Base-by-base conservation (phyloP, 306 rosid genomes). In the Medicago ruthenica region DNA sequence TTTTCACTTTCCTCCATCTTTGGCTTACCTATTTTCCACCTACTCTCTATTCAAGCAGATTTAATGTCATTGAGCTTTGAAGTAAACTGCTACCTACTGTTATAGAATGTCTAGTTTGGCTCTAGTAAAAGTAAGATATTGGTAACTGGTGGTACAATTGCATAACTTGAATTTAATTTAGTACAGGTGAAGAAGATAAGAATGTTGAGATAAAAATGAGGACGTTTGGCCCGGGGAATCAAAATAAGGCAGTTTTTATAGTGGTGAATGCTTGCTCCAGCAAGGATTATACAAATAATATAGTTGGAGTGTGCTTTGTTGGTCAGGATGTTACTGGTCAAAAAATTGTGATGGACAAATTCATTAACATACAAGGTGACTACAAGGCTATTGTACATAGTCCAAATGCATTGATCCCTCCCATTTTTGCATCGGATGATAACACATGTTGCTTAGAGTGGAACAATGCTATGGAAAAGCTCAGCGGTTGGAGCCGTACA, bases 221-320 rank as follows among this genome's bases (percentile, higher is more conserved):
- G 91, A 89, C 92, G 16, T 96, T 96, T 86, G 91, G 88, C 85
- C 80, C 87, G 9, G 96, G 86, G 59, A 82, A 88, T 69, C 85
- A 77, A 34, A 82, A 80, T 70, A 81, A 77, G 76, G 97, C 99
- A 53, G 79, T 90, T 67, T 96, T 82, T 82, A 83, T 96, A 66
- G 94, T 92, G 82, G 98, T 92, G 81, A 96, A 96, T 89, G 99
- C 99, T 79, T 96, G 99, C 89, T 89, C 89, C 76, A 96, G 99
- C 94, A 88, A 87, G 90, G 98, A 92, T 82, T 92, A 85, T 78
- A 81, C 91, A 27, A 85, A 87, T 82, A 88, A 84, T 77, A 87
- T 96, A 47, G 97, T 96, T 47, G 99, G 99, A 80, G 97, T 89
- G 78, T 96, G 99, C 90, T 96, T 96, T 86, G 97, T 96, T 69